These are phyloP conservation scores for Fusarium robinianum DNA, from an alignment of 2,329 filamentous ascomycete species.

Conservation along the genomic window DNA sequence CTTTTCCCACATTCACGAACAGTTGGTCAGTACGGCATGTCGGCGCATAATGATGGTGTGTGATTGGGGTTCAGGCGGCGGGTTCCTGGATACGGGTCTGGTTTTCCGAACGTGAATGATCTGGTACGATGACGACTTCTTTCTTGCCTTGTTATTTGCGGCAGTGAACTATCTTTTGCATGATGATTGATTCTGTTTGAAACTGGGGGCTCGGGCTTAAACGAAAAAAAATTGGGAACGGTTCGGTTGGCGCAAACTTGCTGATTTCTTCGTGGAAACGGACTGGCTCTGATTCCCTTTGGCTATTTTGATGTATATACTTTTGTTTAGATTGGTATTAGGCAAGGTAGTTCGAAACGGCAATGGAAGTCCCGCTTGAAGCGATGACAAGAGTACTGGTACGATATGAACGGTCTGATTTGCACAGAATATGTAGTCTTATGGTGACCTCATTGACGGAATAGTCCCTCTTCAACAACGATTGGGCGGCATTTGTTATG, in stretches of 20 bases:
- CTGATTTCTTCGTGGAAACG: constrained; percentile 14
- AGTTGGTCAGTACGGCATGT: constrained; percentile 17
- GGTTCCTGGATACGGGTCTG: no score
- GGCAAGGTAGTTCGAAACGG: constrained; percentile 4
- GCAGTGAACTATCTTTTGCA: constrained; percentile 13
- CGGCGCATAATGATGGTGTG: constrained; percentile 23
- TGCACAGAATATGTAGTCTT: no score
- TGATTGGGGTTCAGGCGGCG: constrained; percentile 15
- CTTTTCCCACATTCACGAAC: constrained; percentile 12
- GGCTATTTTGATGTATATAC: constrained; percentile 15
- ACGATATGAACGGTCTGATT: background rate
- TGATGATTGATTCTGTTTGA: constrained; percentile 24
- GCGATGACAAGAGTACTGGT: constrained; percentile 10
- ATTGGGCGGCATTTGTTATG: background rate
- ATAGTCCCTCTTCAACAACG: background rate
- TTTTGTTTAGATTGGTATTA: constrained; percentile 15
- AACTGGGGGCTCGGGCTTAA: constrained; percentile 27
- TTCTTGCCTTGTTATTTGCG: constrained; percentile 16
- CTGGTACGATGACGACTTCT: constrained; percentile 25
- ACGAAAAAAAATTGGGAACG: constrained; percentile 13
- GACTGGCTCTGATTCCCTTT: constrained; percentile 25
- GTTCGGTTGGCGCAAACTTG: constrained; percentile 19
- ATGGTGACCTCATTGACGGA: no score
- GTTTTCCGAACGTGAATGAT: constrained; percentile 9
- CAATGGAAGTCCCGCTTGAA: constrained; percentile 15